Base-by-base conservation (phyloP, 31 red algal species). In the Endocladia muricata region DNA sequence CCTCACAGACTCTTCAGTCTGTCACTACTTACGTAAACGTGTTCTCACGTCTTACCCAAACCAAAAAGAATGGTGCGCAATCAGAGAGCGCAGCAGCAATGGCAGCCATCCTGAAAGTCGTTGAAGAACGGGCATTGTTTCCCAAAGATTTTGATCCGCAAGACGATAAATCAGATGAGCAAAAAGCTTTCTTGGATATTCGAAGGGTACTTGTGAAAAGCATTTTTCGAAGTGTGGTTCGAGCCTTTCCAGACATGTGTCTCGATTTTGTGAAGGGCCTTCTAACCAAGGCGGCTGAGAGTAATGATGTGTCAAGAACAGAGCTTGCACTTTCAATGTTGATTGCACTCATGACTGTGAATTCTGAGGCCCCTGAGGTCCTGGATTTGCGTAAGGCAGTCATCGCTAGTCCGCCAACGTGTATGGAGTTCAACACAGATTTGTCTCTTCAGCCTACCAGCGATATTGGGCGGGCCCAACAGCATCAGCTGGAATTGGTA, bases 1-100 rank as follows among this genome's bases (percentile, higher is more conserved):
- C 76, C 3, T 68, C 82, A 11, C 80, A 94, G 72, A 83, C 78
- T 15, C 56, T 94, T 28, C 68, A 87, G 58, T 88, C 78, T 41
- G 85, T 94, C 28, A 60, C 69, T 22, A 64, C 78, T 32, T 94
- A 94, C 55, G 79, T 94, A 33, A 77, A 83, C 67, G 77, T 80
- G 1, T 83, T 84, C 40, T 57, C 63, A 5, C 79, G 56, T 6
- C 51, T 57, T 41, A 56, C 73, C 1, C 64, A 84, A 23, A 73
- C 47, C 6, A 63, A 43, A n/a, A 34, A 32, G 30, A 48, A 9
- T 26, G 64, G 26, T 23, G 4, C 72, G 0, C 66, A 73, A 28
- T 38, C 38, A 2, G 74, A 63, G 2, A 61, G 63, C 21, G 19
- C 74, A n/a, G 42, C 52, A 35, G 79, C 74, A 9, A 78, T 91